Base-by-base conservation (phyloP, 441 rosid species). In the Adansonia rubrostipa region DNA sequence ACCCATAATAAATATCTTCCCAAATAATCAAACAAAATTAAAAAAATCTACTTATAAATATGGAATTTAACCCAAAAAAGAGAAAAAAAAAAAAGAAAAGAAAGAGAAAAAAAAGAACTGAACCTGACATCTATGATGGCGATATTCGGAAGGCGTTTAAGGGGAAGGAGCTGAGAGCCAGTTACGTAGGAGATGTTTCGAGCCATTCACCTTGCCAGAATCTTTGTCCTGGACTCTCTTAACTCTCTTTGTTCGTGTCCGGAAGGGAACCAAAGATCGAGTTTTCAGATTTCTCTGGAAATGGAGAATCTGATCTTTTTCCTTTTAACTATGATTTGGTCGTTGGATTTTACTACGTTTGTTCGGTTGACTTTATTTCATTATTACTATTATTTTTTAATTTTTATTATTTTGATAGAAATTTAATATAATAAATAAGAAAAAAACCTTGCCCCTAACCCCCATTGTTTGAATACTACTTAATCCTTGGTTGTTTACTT, bases 51-150 rank as follows among this genome's bases (percentile, higher is more conserved):
- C 10, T 0, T 28, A 63, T 17, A 24, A 3, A 47, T 4, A 13
- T 6, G 51, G 42, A 2, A 61, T 44, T 44, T 14, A 70, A 63
- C 9, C 68, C 2, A 69, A 6, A 48, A 11, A n/a, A 10, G 9
- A 17, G 28, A 28, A 28, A 28, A 28, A 28, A 28, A 28, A 28
- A 28, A 28, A 28, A 28, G 33, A 28, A 28, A 28, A 28, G 33
- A 28, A 28, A 28, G 33, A 28, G 33, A 3, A 28, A 28, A 28
- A 28, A 4, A 44, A 14, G 47, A 33, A 56, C 6, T 28, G 15
- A 50, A 91, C 95, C 99, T 90, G 84, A 93, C 99, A 80, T 95
- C 98, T 69, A 95, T 68, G 22, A 95, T 84, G 82, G 94, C 99
- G 47, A 93, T 83, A 75, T 93, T 89, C 5, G 95, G 93, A 61